These are phyloP conservation scores for Colletotrichum endophyticum DNA, from an alignment of 2,329 filamentous ascomycete genomes.

Conservation along the genomic window DNA sequence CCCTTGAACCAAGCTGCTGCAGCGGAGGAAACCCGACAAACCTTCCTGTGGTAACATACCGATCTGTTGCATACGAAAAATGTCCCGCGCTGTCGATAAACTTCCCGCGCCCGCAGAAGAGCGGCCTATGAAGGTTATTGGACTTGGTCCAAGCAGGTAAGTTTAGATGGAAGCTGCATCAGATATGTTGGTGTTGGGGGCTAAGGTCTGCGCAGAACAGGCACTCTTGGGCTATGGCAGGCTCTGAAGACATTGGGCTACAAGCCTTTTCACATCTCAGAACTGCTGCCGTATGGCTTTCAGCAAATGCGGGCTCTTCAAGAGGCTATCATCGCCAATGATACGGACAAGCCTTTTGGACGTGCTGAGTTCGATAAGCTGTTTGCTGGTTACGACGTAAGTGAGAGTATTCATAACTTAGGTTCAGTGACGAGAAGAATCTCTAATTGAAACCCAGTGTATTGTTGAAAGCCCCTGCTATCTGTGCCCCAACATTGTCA, in stretches of 20 bases:
- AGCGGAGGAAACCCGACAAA: not conserved
- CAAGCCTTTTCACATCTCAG: constrained; percentile 40
- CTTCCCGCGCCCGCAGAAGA: not conserved
- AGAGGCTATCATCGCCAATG: constrained; percentile 32
- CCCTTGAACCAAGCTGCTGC: not conserved
- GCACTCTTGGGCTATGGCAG: constrained; percentile 39
- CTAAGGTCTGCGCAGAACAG: constrained; percentile 30
- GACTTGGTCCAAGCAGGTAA: constrained; percentile 15
- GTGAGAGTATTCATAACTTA: accelerated
- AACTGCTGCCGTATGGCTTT: constrained; percentile 28
- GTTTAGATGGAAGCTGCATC: not conserved
- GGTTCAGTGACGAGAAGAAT: not conserved
- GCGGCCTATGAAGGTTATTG: constrained; percentile 11
- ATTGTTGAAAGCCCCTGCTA: constrained; percentile 25
- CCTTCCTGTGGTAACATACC: not conserved
- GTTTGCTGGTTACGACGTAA: constrained; percentile 39
- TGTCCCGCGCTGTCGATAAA: constrained; percentile 13
- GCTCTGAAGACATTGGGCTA: constrained; percentile 39
- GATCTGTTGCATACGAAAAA: not conserved
- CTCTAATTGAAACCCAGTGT: not conserved
- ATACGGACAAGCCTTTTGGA: constrained; percentile 30
- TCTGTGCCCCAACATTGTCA: constrained; percentile 32
- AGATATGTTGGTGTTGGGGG: not conserved
- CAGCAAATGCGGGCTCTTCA: constrained; percentile 30
- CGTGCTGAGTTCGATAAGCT: constrained; percentile 44